Percentiles rank a stretch among this genome's conserved stretches.
phyloP scores from a whole-genome alignment of 2,329 filamentous ascomycete genomes.

The Parascedosporium putredinis region DNA sequence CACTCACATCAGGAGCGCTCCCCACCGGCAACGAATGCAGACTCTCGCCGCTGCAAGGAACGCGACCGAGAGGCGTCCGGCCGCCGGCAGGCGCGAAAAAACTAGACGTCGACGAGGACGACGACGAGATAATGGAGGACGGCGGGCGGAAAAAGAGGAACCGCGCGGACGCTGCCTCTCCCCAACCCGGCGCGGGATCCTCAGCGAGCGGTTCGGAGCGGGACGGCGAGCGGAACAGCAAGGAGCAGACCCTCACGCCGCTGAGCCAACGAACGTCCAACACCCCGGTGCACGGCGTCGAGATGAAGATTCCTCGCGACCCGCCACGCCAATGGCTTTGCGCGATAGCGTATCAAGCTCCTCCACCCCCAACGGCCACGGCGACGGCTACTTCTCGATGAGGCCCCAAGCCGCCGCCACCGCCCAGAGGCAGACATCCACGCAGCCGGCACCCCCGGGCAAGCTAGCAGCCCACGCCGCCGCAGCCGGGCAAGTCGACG shows the following conservation, averaged over 20 bases:
- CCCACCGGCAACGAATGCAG: constrained; percentile 31
- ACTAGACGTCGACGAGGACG: constrained; percentile 22
- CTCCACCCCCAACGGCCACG: constrained; percentile 17
- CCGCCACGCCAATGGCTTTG: constrained; percentile 39
- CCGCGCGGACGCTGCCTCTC: constrained; percentile 23
- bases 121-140: constrained; percentile 13
- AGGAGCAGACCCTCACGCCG: constrained; percentile 22
- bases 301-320: constrained; percentile 53
- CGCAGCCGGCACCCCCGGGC: background rate
- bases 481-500: constrained; percentile 36
- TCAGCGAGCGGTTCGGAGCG: constrained; percentile 5
- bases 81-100: constrained; percentile 19
- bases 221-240: constrained; percentile 12
- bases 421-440: constrained; percentile 20
- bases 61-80: background rate
- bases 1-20: constrained; percentile 41
- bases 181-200: constrained; percentile 2
- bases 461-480: too few species aligned
- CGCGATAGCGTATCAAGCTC: constrained; percentile 19
- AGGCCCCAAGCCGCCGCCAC: constrained; percentile 11
- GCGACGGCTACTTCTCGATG: constrained; percentile 10
- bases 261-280: constrained; percentile 38
- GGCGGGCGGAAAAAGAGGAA: constrained; percentile 34
- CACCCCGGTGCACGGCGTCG: constrained; percentile 44
- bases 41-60: constrained; percentile 11